Evolutionary conservation across 108 stramenopile genomes (phyloP), one percentile per base, ranked within the genome.

Genomic region (Stephanodiscus triporus): DNA sequence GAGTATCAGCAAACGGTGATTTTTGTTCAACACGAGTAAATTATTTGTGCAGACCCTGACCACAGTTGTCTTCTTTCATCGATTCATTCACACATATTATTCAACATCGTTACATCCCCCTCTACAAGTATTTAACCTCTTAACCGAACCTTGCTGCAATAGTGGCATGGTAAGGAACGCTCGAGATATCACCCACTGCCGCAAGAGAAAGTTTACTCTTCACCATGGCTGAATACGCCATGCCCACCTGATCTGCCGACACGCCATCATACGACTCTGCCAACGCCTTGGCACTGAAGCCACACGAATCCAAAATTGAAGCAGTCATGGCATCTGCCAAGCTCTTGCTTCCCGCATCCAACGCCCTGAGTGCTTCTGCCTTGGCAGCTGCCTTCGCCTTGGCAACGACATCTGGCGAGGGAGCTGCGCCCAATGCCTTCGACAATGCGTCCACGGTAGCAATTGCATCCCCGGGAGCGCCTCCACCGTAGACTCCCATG

Each of bases 271-370:
- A 95, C 6, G 88, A 72, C 4, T 78, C 83, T 32, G 84, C 88
- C 53, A 91, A 57, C 29, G 73, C 83, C 13, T 75, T 65, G 19
- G 87, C 86, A 43, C 73, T 63, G 73, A 91, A 94, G 20, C 74
- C 80, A 68, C 86, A 84, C 24, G 78, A 77, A 61, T 91, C 88
- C 84, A 95, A 75, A 23, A 92, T 80, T n/a, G 84, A 81, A 9
- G 86, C 81, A 43, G 94, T 89, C 89, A 95, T 92, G 61, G 86
- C 84, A 54, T 86, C 82, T 11, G 94, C 94, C 47, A 95, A 80
- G 50, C 77, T 70, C 60, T 85, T 70, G 72, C 88, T 89, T 70
- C 94, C 94, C 26, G 65, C 74, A 70, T 91, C 89, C 76, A 92
- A 66, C 11, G 88, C 88, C 57, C 84, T 78, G 54, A 89, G 70